Base-by-base conservation (phyloP, 2,329 filamentous ascomycete genomes). In the Sporothrix curviconia region DNA sequence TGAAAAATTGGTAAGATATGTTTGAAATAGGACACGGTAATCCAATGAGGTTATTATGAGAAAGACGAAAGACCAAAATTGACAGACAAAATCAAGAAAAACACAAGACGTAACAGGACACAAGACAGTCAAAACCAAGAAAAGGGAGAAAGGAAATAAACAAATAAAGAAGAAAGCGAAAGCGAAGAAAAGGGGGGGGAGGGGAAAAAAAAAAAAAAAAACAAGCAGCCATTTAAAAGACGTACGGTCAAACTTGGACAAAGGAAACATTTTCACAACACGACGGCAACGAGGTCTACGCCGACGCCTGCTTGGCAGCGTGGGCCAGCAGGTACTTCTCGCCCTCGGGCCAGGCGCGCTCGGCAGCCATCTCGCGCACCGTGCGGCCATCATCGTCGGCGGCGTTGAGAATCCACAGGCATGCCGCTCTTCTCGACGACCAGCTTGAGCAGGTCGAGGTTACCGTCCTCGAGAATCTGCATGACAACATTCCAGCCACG, bases 401-500 rank as follows among this genome's bases (percentile, higher is more conserved):
- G 46, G 55, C 61, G 22, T 66, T 61, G 4, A 68, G 60, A n/a
- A 51, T 67, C 61, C 37, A 65, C 61, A 22, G 49, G 40, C 54
- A 59, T 59, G 55, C 59, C 44, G 56, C 56, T 58, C 17, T 60
- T 44, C 43, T 75, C 69, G 12, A 76, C 72, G 4, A 86, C 68
- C 19, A 85, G 67, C 47, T 70, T 74, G 39, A 87, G 70, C 12
- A 86, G 73, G 3, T 72, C 66, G 2, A 74, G 67, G 60, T 86
- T 81, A 15, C 83, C 83, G 64, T 84, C 83, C 70, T 87, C 83
- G 12, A 86, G 73, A 0, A 82, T 82, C 67, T 86, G 83, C 70
- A 86, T 81, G 56, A 86, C 75, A 17, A 77, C 83, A 65, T 82
- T 86, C 80, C 83, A 85, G 5, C 82, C 83, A 0, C 83, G 78